Conservation (phyloP, 1,284 basidiomycete species). For the Fistulinella cinereoalba region DNA sequence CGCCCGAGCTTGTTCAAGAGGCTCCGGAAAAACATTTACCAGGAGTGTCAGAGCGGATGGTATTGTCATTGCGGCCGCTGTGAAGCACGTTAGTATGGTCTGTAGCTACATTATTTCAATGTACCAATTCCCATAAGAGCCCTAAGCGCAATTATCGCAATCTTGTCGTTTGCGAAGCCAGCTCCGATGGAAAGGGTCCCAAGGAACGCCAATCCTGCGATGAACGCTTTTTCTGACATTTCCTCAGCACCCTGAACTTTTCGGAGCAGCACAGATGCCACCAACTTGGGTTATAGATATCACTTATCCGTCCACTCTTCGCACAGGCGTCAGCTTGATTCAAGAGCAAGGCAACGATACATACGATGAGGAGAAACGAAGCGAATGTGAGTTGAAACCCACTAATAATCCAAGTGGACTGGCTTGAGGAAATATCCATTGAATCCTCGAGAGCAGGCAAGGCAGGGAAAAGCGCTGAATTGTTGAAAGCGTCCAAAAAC, state of each 20-base stretch:
- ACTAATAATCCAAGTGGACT: slow-evolving; percentile 37
- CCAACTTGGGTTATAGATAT: slow-evolving; percentile 33
- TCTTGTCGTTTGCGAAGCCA: slow-evolving; percentile 43
- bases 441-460: slow-evolving; percentile 31
- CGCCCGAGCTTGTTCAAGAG: slow-evolving; percentile 44
- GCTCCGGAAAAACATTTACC: slow-evolving; percentile 45
- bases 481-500: slow-evolving; percentile 49
- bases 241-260: slow-evolving; percentile 1
- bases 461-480: slow-evolving; percentile 45
- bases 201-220: slow-evolving; percentile 34
- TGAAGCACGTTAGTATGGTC: slow-evolving; percentile 4
- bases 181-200: slow-evolving; percentile 39
- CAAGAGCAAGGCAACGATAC: slow-evolving; percentile 22
- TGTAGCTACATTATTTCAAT: background rate
- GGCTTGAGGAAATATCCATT: slow-evolving; percentile 60
- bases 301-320: slow-evolving; percentile 34
- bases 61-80: slow-evolving; percentile 46
- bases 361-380: slow-evolving; percentile 40
- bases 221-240: slow-evolving; percentile 22
- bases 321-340: slow-evolving; percentile 8
- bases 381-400: slow-evolving; percentile 46
- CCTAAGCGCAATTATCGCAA: slow-evolving; percentile 43
- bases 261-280: background rate
- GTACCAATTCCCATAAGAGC: slow-evolving; percentile 42
- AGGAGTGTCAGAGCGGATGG: slow-evolving; percentile 48